Evolutionary conservation across 1,284 basidiomycete species (phyloP).

Genomic region (Fomes fomentarius): DNA sequence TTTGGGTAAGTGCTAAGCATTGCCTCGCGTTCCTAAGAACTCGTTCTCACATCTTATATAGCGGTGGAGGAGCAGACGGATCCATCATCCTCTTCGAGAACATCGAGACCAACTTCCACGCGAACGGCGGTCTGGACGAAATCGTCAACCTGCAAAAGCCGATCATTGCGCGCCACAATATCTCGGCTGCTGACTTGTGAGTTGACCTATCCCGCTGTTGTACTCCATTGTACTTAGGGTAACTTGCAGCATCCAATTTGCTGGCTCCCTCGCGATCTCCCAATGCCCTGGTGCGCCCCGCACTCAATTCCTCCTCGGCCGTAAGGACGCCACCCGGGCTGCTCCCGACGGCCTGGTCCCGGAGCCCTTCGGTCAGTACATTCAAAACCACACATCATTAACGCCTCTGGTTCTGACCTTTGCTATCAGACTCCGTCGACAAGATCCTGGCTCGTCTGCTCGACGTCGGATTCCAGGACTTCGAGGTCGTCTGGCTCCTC

Average conservation of each 20-base stretch:
- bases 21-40: background rate
- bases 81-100: background rate
- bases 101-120: conserved; percentile 1
- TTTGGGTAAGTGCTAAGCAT: conserved; percentile 7
- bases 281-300: conserved; percentile 33
- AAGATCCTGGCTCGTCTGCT: conserved; percentile 7
- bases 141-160: conserved; percentile 3
- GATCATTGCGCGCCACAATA: conserved; percentile 1
- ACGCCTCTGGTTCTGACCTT: background rate
- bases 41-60: background rate
- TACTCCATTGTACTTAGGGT: background rate
- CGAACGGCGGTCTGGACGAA: background rate
- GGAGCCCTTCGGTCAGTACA: background rate
- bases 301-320: conserved; percentile 27
- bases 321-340: conserved; percentile 1
- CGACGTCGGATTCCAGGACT: conserved; percentile 13
- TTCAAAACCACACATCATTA: background rate
- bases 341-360: conserved; percentile 3
- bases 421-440: background rate
- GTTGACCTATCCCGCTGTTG: background rate
- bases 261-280: conserved; percentile 30
- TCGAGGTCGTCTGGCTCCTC: conserved; percentile 14
- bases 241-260: conserved; percentile 27
- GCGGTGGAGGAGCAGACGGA: conserved; percentile 3
- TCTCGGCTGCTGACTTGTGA: conserved; percentile 3